Base-by-base conservation (phyloP, 2,329 filamentous ascomycete species). In the Ophiostoma sp. region DNA sequence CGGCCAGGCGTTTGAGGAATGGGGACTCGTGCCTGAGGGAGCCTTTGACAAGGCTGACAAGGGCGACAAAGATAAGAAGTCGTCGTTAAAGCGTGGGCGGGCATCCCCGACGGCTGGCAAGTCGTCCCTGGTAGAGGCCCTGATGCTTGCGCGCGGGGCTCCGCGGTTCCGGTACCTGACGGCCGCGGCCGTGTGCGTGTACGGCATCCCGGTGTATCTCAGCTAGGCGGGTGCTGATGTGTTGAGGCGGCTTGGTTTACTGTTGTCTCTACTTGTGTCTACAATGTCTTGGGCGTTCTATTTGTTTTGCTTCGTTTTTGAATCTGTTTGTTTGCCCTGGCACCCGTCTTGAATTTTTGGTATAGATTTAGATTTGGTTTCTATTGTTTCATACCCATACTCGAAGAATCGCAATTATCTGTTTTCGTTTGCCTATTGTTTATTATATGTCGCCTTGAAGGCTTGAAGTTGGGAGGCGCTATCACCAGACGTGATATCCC, bases 151-250 rank as follows among this genome's bases (percentile, higher is more conserved):
- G 17, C 86, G 92, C 73, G 85, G 86, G 72, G 89, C 88, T n/a
- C 98, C 95, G 80, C 88, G 92, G 75, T 87, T 99, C 81, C 87
- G 87, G 77, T 98, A 97, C 81, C 82, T 99, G 75, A 99, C 97
- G 76, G 95, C 93, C 0, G 95, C 94, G 13, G 93, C 94, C 52
- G 92, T 95, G 33, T 94, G 95, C 74, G 90, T 98, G 69, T 99
- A 98, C 81, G 95, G 95, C 20, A 90, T 99, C 77, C 95, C 95
- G 39, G 92, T 97, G 73, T 97, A 93, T 80, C 83, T 97, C 27
- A 23, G 44, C 44, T 72, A 17, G 48, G 60, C 15, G 1, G 27
- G 36, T 44, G 3, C 3, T 44, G 41, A 17, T 20, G 44, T 48
- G 41, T 39, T 39, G 36, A 39, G 36, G 36, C 36, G 10, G 1